Base-by-base conservation (phyloP, 768 basidiomycete genomes). In the Coprinopsis strossmayeri region DNA sequence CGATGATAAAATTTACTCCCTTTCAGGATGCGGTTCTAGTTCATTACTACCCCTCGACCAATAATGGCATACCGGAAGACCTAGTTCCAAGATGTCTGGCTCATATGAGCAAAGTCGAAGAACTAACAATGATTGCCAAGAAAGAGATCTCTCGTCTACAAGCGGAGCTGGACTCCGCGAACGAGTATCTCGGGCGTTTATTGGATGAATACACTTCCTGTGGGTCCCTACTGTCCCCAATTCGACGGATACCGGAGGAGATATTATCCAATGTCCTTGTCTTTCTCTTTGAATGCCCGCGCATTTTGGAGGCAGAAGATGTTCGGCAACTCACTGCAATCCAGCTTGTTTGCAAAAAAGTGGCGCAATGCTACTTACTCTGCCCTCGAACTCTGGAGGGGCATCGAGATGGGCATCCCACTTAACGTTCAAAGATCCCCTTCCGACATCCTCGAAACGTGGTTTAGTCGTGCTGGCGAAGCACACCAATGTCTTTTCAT, bases 21-120 rank as follows among this genome's bases (percentile, higher is more conserved):
- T 32, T 7, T 15, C 30, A 32, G 30, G 82, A 82, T 82, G 12
- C 39, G 12, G 17, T 30, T 27, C 15, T 45, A 20, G 25, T 20
- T 23, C 21, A 9, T 13, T 38, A 38, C 37, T 38, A 38, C 18
- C n/a, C 37, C 5, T 38, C 37, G 7, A 38, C 37, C 7, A 38
- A 38, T 18, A 38, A 38, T 17, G 37, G 37, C 7, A 9, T 38
- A 10, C 37, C 37, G 7, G 17, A 18, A 5, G 37, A 12, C 7
- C 18, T 38, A 5, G 18, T 38, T 18, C 37, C 37, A 9, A 9
- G 18, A 38, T 38, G 37, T 18, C 5, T 38, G 5, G 18, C 11
- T 13, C 37, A 38, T 18, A 9, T 12, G 17, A 9, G 7, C 10
- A 12, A 20, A 17, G 18, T 38, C 9, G 37, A 38, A 9, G 37